Percentiles rank a stretch among this genome's conserved stretches.
Evolutionary conservation across 2,329 filamentous ascomycete species (phyloP).

Genomic region (Pseudogymnoascus sp.): DNA sequence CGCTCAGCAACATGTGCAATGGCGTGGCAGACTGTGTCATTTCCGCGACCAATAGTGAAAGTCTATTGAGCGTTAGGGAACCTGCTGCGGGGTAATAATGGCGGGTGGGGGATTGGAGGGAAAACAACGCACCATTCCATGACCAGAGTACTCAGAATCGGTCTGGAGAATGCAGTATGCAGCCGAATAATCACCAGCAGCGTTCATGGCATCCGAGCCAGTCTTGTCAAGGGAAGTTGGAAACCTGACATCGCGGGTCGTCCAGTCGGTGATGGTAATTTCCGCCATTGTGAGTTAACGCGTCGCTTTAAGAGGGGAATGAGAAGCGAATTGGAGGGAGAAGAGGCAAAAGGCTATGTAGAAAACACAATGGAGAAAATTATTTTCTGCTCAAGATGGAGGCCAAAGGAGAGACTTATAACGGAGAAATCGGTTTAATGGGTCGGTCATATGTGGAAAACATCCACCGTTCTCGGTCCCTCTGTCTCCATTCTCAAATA

Average conservation of each 20-base stretch:
- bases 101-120: not conserved
- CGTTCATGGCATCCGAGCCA: conserved; percentile 96
- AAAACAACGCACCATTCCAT: conserved; percentile 61
- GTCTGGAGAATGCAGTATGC: conserved; percentile 92
- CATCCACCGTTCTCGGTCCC: not conserved
- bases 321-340: not conserved
- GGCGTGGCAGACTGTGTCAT: conserved; percentile 80
- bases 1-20: conserved; percentile 71
- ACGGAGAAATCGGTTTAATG: not conserved
- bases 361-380: not conserved
- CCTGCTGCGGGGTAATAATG: not conserved
- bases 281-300: conserved; percentile 39
- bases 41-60: conserved; percentile 80
- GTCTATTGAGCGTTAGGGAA: conserved; percentile 26
- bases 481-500: conserved; percentile 2
- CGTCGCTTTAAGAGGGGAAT: not conserved
- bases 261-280: conserved; percentile 66
- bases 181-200: conserved; percentile 83
- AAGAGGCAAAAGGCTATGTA: not conserved
- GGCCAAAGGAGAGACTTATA: not conserved
- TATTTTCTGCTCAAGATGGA: not conserved
- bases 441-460: not conserved
- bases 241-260: conserved; percentile 68
- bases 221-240: conserved; percentile 93
- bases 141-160: conserved; percentile 62